Evolutionary conservation across 768 basidiomycete genomes (phyloP).

Genomic region (Epithele typhae): DNA sequence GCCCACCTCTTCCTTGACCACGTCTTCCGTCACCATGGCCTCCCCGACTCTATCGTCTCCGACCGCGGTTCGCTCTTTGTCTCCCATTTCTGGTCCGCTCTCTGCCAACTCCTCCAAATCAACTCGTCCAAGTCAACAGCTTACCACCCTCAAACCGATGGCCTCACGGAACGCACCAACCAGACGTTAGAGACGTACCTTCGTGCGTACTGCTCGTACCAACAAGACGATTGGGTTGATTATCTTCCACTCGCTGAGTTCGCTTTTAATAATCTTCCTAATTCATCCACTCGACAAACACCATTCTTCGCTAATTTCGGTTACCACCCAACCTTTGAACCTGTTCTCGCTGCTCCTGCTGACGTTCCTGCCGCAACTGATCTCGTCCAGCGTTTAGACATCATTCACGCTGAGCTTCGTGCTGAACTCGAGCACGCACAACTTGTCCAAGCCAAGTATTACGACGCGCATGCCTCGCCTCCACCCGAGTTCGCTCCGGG

Average conservation of each 20-base stretch:
- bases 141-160: slow-evolving; percentile 41
- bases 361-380: slow-evolving; percentile 30
- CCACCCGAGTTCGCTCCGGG: slow-evolving; percentile 28
- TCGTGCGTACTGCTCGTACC: slow-evolving; percentile 29
- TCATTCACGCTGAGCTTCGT: slow-evolving; percentile 31
- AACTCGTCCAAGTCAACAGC: slow-evolving; percentile 27
- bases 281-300: slow-evolving; percentile 24
- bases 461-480: slow-evolving; percentile 23
- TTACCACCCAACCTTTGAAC: slow-evolving; percentile 22
- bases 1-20: neutral
- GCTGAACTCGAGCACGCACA: slow-evolving; percentile 30
- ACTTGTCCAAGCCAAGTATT: slow-evolving; percentile 24
- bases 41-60: slow-evolving; percentile 11
- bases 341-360: slow-evolving; percentile 22
- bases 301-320: slow-evolving; percentile 6
- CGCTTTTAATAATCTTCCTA: slow-evolving; percentile 32
- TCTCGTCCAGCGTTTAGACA: slow-evolving; percentile 24
- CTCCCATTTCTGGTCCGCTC: slow-evolving; percentile 4
- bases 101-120: slow-evolving; percentile 2
- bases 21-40: slow-evolving; percentile 13
- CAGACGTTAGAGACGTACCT: slow-evolving; percentile 35
- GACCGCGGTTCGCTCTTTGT: slow-evolving; percentile 13
- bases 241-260: slow-evolving; percentile 37
- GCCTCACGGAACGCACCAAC: slow-evolving; percentile 34
- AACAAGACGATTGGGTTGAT: slow-evolving; percentile 41